phyloP scores from a whole-genome alignment of 768 basidiomycete genomes.

The Xanthoconium purpureum region DNA sequence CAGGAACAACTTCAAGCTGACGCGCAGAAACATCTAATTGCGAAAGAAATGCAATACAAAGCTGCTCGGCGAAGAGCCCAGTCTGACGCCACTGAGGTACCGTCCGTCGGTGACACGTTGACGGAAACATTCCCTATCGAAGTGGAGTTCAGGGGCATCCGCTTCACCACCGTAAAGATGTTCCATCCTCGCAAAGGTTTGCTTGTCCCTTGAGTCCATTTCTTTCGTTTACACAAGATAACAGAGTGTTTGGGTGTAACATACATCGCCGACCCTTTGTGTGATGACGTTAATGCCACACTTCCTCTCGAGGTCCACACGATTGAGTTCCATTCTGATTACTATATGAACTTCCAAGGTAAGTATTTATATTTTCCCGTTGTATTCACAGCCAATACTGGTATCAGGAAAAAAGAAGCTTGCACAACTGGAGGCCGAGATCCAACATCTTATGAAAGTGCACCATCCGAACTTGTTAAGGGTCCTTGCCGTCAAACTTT shows the following conservation, averaged over 20 bases:
- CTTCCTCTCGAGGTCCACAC: slow-evolving; percentile 66
- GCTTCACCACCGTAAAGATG: slow-evolving; percentile 63
- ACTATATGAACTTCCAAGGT: slow-evolving; percentile 69
- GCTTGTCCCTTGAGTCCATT: slow-evolving; percentile 12
- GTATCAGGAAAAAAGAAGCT: slow-evolving; percentile 63
- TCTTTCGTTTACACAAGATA: neutral
- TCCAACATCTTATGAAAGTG: slow-evolving; percentile 55
- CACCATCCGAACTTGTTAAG: slow-evolving; percentile 65
- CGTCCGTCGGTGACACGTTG: slow-evolving; percentile 45
- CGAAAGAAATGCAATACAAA: slow-evolving; percentile 49
- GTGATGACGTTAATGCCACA: slow-evolving; percentile 57
- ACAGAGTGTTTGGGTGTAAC: slow-evolving; percentile 62
- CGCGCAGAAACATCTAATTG: slow-evolving; percentile 47
- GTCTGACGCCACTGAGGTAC: slow-evolving; percentile 69
- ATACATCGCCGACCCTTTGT: slow-evolving; percentile 73
- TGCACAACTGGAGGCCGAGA: slow-evolving; percentile 60
- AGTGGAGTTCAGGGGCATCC: slow-evolving; percentile 55
- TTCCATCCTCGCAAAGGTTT: slow-evolving; percentile 70
- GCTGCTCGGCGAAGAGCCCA: slow-evolving; percentile 58
- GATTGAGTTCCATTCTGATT: slow-evolving; percentile 62
- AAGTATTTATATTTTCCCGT: neutral
- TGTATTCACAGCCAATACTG: neutral
- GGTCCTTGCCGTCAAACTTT: slow-evolving; percentile 65
- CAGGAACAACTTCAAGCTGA: slow-evolving; percentile 67
- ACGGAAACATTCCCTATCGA: slow-evolving; percentile 60